Evolutionary conservation across 1,139 yeast genomes (phyloP).

Genomic region (Zygotorulaspora mrakii): DNA sequence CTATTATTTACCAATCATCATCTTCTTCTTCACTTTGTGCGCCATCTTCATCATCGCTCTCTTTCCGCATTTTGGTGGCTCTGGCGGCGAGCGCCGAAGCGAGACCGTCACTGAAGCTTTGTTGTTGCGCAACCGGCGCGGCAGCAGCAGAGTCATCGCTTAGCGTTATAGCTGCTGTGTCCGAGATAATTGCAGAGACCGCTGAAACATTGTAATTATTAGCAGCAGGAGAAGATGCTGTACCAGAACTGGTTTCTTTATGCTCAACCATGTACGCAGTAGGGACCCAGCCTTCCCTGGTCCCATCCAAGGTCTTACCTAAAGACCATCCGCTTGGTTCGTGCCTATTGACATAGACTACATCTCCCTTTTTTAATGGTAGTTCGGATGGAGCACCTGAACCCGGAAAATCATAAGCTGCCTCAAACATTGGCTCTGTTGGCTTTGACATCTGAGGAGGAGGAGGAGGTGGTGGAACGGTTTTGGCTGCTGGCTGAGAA

Average conservation of each 20-base stretch:
- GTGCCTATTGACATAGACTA: constrained; percentile 64
- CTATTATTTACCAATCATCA: constrained; percentile 41
- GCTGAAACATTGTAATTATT: constrained; percentile 22
- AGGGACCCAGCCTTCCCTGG: constrained; percentile 96
- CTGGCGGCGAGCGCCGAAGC: constrained; percentile 87
- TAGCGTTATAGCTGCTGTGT: constrained; percentile 25
- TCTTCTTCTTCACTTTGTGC: constrained; percentile 56
- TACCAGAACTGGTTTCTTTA: constrained; percentile 38
- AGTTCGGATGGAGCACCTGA: constrained; percentile 77
- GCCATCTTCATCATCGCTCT: constrained; percentile 73
- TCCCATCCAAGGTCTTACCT: constrained; percentile 70
- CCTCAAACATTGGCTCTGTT: constrained; percentile 73
- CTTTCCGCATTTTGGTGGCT: constrained; percentile 70
- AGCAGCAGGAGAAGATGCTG: constrained; percentile 31
- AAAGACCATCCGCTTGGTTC: constrained; percentile 91
- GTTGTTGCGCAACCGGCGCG: constrained; percentile 17
- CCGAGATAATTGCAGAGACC: constrained; percentile 26
- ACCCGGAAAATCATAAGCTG: constrained; percentile 86
- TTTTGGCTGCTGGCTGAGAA: constrained; percentile 2
- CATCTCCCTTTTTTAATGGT: constrained; percentile 70
- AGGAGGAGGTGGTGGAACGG: constrained; percentile 57
- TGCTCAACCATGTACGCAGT: constrained; percentile 76
- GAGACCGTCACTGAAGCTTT: constrained; percentile 72
- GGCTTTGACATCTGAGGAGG: constrained; percentile 58
- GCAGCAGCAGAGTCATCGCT: background rate